Evolutionary conservation across 768 basidiomycete genomes (phyloP).

Genomic region (Lactarius pseudohatsudake): DNA sequence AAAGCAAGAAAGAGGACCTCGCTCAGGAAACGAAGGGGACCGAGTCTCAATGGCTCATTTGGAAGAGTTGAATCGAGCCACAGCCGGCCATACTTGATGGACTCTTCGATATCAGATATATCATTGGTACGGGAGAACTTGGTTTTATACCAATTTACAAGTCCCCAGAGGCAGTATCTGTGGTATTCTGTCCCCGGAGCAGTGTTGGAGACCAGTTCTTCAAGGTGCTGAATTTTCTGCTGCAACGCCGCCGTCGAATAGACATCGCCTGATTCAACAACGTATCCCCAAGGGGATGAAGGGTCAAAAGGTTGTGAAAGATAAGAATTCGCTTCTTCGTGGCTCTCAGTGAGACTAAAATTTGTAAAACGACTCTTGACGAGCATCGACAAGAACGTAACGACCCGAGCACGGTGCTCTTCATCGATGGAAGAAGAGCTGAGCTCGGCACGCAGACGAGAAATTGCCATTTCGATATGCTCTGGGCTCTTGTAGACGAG

Average conservation of each 20-base stretch:
- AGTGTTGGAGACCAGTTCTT: background rate
- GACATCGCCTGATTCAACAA: background rate
- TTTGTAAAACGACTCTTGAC: too few relatives aligned
- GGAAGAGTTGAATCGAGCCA: background rate
- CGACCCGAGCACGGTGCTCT: too few relatives aligned
- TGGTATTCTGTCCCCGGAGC: background rate
- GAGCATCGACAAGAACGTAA: background rate
- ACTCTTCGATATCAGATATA: background rate
- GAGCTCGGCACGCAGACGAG: background rate
- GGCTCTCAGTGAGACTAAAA: background rate
- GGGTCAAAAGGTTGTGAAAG: background rate
- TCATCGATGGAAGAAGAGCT: background rate
- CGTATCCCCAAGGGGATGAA: background rate
- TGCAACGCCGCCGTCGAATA: background rate
- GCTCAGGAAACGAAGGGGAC: background rate
- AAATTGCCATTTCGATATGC: background rate
- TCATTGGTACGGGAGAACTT: background rate
- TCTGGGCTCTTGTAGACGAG: background rate
- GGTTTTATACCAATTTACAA: background rate
- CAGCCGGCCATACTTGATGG: background rate
- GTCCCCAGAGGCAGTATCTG: background rate
- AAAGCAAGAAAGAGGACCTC: background rate
- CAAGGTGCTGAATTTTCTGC: conserved; percentile 10
- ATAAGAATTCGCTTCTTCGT: background rate
- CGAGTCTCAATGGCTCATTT: background rate